Conservation (phyloP, 2,329 filamentous ascomycete species). For the Cladosporium austrohemisphaericum region DNA sequence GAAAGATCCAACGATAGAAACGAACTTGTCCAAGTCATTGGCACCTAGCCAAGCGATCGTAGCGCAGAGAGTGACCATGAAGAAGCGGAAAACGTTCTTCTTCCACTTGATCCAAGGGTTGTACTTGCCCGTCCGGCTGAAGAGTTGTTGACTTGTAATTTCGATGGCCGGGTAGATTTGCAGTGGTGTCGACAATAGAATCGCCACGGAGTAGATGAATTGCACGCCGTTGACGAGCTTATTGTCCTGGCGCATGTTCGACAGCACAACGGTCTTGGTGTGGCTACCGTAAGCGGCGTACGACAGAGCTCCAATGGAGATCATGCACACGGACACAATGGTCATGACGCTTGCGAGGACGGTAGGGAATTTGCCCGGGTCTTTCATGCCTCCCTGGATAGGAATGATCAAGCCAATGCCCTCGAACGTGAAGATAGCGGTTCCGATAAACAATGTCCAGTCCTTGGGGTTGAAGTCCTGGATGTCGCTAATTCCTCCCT, state of each 20-base stretch:
- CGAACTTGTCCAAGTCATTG: constrained; percentile 93
- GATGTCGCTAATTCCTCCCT: constrained; percentile 77
- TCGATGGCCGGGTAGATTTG: constrained; percentile 98
- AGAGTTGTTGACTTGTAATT: constrained; percentile 91
- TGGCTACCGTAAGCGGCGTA: constrained; percentile 94
- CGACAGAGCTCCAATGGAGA: constrained; percentile 84
- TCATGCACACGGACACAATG: constrained; percentile 87
- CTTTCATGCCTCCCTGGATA: constrained; percentile 94
- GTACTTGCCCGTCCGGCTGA: constrained; percentile 92
- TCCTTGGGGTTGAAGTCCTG: constrained; percentile 82
- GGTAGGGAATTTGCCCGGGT: constrained; percentile 82
- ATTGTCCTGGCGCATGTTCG: constrained; percentile 94
- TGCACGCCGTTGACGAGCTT: constrained; percentile 94
- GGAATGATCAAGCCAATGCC: constrained; percentile 97
- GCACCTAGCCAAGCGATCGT: constrained; percentile 88
- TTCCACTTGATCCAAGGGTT: constrained; percentile 99
- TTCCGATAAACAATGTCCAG: constrained; percentile 98
- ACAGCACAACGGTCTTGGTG: constrained; percentile 92
- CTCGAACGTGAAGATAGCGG: constrained; percentile 98
- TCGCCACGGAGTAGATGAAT: constrained; percentile 96
- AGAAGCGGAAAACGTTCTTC: constrained; percentile 96
- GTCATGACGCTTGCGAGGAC: constrained; percentile 91
- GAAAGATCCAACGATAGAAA: constrained; percentile 92
- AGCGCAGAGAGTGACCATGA: constrained; percentile 82
- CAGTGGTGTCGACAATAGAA: constrained; percentile 87